phyloP scores from a whole-genome alignment of 805 yeast genomes.

The Candida dendrica region DNA sequence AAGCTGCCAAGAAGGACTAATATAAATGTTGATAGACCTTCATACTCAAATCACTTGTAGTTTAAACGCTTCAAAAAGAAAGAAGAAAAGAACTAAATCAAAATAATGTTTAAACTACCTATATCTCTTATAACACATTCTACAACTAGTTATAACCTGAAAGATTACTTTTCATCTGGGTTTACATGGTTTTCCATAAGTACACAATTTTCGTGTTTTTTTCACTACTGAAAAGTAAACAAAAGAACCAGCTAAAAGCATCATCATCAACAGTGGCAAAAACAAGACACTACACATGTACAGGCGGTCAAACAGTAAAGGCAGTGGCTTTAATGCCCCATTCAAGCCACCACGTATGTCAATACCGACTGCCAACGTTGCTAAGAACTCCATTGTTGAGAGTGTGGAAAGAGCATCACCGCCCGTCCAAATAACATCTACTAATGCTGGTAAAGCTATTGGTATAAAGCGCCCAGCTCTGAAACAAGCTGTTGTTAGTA shows the following conservation, averaged over 20 bases:
- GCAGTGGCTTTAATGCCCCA: constrained; percentile 3
- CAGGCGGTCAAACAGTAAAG: constrained; percentile 5
- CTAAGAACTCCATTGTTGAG: not conserved
- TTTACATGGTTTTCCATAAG: no score
- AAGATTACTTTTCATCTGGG: not conserved
- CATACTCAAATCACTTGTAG: not conserved
- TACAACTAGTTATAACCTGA: no score
- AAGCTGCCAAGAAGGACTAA: constrained; percentile 5
- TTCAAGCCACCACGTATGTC: constrained; percentile 13
- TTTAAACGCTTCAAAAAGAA: no score
- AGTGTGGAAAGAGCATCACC: not conserved
- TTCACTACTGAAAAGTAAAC: not conserved
- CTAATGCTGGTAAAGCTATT: not conserved
- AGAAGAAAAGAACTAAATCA: no score
- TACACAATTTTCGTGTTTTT: not conserved
- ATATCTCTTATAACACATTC: no score
- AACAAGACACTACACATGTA: constrained; percentile 13
- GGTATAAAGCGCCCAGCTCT: not conserved
- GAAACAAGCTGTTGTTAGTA: not conserved
- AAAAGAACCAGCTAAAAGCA: no score
- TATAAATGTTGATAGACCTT: not conserved
- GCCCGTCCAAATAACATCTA: not conserved
- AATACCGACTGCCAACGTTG: not conserved
- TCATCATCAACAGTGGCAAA: not conserved
- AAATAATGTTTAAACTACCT: no score